Base-by-base conservation (phyloP, 139 green algal genomes). In the Desmodesmus armatus region DNA sequence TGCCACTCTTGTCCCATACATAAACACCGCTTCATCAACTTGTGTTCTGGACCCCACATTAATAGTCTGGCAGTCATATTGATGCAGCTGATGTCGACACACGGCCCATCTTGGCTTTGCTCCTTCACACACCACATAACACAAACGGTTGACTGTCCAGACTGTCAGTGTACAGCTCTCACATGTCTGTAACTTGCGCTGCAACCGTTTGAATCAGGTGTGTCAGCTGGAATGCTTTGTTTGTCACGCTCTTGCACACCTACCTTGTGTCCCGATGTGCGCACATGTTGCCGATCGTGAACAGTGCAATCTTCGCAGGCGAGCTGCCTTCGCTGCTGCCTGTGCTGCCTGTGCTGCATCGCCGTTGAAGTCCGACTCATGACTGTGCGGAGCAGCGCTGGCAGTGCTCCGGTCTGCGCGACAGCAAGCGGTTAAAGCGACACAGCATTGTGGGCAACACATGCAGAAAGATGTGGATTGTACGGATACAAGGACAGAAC, bases 201-300 rank as follows among this genome's bases (percentile, higher is more conserved):
- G 23, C 29, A 43, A 29, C 5, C 5, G 25, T 51, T 15, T 23
- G 4, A 7, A 7, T 55, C 47, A 55, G n/a, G n/a, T n/a, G 47
- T 55, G 47, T 55, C 55, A 82, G 37, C 76, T 71, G 76, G 55
- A 80, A n/a, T n/a, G n/a, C n/a, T n/a, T n/a, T n/a, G n/a, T n/a
- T n/a, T n/a, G n/a, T 17, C 15, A 62, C 15, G 51, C 51, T 62
- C 15, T 17, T 62, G 51, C 51, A 62, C 51, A 62, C 51, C n/a
- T n/a, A n/a, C n/a, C n/a, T n/a, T n/a, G n/a, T n/a, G 13, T 71
- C 76, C 39, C 55, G 25, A 43, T 82, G 76, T 40, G 76, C 91
- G 65, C 91, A 94, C 92, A 98, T 95, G 89, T 97, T 98, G 60
- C 96, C 97, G 41, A 99, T 88, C 1, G 90, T 95, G 87, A 99